Evolutionary conservation across 345 rosid genomes (phyloP), one percentile per base, ranked within the genome.

Genomic region (Syzygium aqueum): DNA sequence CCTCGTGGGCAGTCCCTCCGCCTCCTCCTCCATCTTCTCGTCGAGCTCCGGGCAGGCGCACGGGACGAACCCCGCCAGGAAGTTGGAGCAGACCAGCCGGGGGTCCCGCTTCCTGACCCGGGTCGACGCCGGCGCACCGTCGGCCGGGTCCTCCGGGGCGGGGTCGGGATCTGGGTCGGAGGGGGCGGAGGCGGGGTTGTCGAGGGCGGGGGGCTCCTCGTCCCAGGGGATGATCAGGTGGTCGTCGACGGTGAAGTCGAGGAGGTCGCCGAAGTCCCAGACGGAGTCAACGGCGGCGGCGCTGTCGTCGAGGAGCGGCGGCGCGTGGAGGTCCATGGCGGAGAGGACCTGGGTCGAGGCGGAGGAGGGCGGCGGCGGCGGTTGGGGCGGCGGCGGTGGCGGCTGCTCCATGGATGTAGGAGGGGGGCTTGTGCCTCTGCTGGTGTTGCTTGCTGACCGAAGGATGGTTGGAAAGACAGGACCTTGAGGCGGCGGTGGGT

Each of bases 31-130:
- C 40, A 94, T 85, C 89, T 90, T 88, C 92, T 88, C 94, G 87
- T 97, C 99, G 28, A 97, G 59, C 95, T 96, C 99, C 0, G 99
- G 99, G 85, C 99, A 97, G 21, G 97, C 97, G 86, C 99, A 97
- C 0, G 98, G 98, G 61, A 96, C 88, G 88, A 85, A 82, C 57
- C 98, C 99, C n/a, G 97, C 99, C 51, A 96, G 52, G 78, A 96
- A 95, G 89, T 96, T 96, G 87, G 99, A 92, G 91, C 99, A 97
- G 15, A 86, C 90, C 92, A 96, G 53, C 86, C 99, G 92, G 85
- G 98, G 98, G 90, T 97, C 99, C 5, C 99, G 96, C 91, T 97
- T 97, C 94, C 99, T 91, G 28, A 93, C 91, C 93, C 96, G 94
- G 59, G 92, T 91, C 46, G 85, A 19, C 49, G 30, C 87, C 27